Percentiles rank a stretch among this genome's conserved stretches.
Evolutionary conservation across 371 early-diverging fungal genomes (phyloP).

Genomic region (Nematocida sp.): DNA sequence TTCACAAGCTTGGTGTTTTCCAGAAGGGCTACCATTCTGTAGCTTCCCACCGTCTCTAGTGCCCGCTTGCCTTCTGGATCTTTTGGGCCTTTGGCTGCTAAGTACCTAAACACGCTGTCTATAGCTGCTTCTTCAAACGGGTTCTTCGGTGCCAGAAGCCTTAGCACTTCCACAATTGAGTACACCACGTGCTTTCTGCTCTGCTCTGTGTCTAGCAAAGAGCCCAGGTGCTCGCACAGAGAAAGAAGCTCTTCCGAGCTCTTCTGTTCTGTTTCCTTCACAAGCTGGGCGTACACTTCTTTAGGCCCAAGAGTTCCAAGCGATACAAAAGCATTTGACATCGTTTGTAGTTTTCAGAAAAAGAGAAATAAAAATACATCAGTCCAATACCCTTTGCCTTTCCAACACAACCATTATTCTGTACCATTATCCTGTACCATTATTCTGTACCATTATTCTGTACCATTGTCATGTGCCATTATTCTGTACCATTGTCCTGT

Average conservation of each 20-base stretch:
- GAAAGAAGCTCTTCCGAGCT: no score
- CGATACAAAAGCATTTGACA: no score
- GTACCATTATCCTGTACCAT: no score
- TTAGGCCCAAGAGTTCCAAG: neutral
- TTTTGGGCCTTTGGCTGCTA: neutral
- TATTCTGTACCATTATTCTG: no score
- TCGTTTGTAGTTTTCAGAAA: no score
- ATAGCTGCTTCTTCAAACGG: neutral
- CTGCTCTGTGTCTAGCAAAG: neutral
- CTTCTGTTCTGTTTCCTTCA: neutral
- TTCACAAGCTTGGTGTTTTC: slow-evolving; percentile 19
- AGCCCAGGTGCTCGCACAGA: no score
- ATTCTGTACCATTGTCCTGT: no score
- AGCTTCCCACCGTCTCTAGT: slow-evolving; percentile 24
- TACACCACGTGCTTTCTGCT: neutral
- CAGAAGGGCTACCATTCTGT: slow-evolving; percentile 30
- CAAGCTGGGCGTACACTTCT: neutral
- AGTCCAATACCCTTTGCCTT: no score
- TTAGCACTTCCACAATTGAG: slow-evolving; percentile 18
- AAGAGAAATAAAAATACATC: no score
- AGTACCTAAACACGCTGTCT: neutral
- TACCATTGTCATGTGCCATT: no score
- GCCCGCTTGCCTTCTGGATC: slow-evolving; percentile 12
- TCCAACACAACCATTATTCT: no score
- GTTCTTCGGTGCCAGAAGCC: slow-evolving; percentile 35